Conservation (phyloP, 1,284 basidiomycete species). For the Marasmius sp. region DNA sequence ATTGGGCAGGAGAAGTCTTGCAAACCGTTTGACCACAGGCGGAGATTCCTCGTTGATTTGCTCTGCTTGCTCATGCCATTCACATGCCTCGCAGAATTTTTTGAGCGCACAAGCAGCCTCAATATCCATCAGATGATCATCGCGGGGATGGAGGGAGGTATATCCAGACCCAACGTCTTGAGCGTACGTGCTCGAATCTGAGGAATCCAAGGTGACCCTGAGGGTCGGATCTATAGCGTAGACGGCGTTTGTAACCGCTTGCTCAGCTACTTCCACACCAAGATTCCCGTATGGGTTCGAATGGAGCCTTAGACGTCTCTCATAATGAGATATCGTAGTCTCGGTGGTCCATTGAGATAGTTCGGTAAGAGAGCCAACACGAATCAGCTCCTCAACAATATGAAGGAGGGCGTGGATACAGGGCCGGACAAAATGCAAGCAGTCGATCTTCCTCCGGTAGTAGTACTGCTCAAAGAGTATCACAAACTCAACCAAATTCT, state of each 20-base stretch:
- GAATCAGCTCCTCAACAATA: conserved; percentile 13
- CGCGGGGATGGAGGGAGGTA: background rate
- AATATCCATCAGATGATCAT: background rate
- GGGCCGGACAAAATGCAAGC: conserved; percentile 23
- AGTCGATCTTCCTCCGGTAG: conserved; percentile 12
- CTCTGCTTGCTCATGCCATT: background rate
- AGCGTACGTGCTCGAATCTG: no score
- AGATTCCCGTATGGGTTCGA: conserved; percentile 16
- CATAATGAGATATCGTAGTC: conserved; percentile 22
- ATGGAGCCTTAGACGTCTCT: conserved; percentile 18
- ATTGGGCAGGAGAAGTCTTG: conserved; percentile 26
- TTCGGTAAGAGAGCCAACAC: conserved; percentile 16
- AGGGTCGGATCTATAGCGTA: conserved; percentile 17
- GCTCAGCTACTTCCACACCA: background rate
- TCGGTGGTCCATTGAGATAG: conserved; percentile 26
- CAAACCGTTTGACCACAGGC: conserved; percentile 19
- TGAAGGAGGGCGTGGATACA: conserved; percentile 17
- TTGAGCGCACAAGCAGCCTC: background rate
- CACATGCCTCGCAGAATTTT: background rate
- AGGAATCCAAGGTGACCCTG: background rate
- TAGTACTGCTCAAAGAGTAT: conserved; percentile 21
- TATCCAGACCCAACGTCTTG: background rate
- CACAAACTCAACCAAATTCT: conserved; percentile 3
- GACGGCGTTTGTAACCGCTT: conserved; percentile 16
- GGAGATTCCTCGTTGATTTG: background rate